Evolutionary conservation across 2,329 filamentous ascomycete species (phyloP), one percentile per base, ranked within the genome.

Genomic region (Alternaria viburni): DNA sequence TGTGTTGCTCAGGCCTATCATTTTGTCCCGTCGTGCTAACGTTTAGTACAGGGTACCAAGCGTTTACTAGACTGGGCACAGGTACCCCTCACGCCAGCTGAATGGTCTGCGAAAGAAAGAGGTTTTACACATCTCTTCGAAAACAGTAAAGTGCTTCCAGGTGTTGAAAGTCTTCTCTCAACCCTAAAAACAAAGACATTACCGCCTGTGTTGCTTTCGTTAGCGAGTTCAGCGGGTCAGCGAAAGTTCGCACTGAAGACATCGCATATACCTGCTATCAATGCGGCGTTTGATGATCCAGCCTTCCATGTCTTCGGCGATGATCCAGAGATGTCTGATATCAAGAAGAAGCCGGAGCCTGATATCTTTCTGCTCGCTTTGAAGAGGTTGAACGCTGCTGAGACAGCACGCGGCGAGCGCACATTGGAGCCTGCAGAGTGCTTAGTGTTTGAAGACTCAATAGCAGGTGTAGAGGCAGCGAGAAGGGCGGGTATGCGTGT

Each of bases 41-140:
- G 15, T 15, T 12, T 41, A 12, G 5, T 10, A 57, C 19, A 72
- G 69, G 69, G 69, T 28, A 71, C 69, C 15, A 59, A 56, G 19
- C 65, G 68, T 11, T 60, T 72, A 13, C 59, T 73, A 25, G 57
- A 71, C 12, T 73, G 68, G 68, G 69, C 69, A 3, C 59, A 71
- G 41, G 49, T 73, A 28, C 62, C 62, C 13, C 68, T 72, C 43
- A 59, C 69, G 10, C 44, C 62, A 6, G 36, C 50, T 1, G 61
- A 73, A 59, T 73, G 66, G 66, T 66, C 66, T 30, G 52, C 61
- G 11, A 62, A 63, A 46, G 68, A 68, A 13, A 61, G 61, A 8
- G 32, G 46, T 3, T 21, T 65, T 21, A 61, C 57, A 2, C 50
- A 67, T 32, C 57, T 67, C 6, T 73, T 73, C 59, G 58, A 23